A percentile compares a stretch with the other conserved stretches of the same genome.
Conservation (phyloP, 805 yeast genomes). For the Middelhovenomyces tepae region DNA sequence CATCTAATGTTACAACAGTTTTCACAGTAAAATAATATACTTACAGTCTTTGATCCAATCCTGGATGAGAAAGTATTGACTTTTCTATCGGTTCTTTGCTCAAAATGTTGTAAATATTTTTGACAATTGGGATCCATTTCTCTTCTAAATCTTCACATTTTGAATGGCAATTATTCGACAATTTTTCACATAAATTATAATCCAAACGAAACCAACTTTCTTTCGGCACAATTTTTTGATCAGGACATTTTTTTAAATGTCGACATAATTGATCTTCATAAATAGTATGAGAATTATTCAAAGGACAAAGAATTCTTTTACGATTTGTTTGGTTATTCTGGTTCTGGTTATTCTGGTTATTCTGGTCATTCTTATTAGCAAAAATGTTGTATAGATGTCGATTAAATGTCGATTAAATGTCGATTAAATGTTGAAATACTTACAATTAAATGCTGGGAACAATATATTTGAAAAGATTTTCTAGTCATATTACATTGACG, state of each 20-base stretch:
- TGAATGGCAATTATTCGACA: not conserved
- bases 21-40: no score
- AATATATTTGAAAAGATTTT: constrained; percentile 38
- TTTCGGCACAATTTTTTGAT: constrained; percentile 21
- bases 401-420: constrained; percentile 14
- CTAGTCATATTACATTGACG: constrained; percentile 57
- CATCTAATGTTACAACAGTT: no score
- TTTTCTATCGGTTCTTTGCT: constrained; percentile 7
- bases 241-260: constrained; percentile 53
- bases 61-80: constrained; percentile 20
- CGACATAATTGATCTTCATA: constrained; percentile 47
- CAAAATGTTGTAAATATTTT: not conserved
- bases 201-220: constrained; percentile 47
- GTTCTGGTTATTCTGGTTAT: no score
- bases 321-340: constrained; percentile 21
- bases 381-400: constrained; percentile 12
- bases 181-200: constrained; percentile 31
- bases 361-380: constrained; percentile 14
- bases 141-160: constrained; percentile 1
- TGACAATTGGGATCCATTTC: not conserved
- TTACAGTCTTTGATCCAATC: constrained; percentile 38
- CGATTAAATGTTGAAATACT: not conserved
- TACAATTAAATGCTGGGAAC: constrained; percentile 51
- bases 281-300: constrained; percentile 66
- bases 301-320: constrained; percentile 61